Percentiles rank a stretch among this genome's conserved stretches.
Conservation (phyloP, 176 grass and related monocot species). For the Phoenix dactylifera region DNA sequence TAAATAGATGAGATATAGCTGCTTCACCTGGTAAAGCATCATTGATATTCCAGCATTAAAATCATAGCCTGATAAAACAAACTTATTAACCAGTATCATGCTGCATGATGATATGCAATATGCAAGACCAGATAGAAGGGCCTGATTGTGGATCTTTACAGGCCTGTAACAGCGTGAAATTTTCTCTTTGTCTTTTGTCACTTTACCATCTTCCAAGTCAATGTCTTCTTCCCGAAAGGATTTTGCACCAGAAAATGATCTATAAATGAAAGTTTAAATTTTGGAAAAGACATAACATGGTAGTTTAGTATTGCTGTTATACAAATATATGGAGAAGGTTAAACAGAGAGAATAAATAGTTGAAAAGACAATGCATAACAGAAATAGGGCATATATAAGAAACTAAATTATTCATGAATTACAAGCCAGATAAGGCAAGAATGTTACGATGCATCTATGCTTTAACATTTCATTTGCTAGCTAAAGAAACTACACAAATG, state of each 20-base stretch:
- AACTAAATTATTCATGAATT: no score
- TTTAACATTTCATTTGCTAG: no score
- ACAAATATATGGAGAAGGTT: neutral
- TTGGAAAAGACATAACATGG: conserved; percentile 9
- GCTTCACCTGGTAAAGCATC: conserved; percentile 87
- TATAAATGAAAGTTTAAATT: conserved; percentile 27
- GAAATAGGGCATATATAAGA: no score
- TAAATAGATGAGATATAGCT: conserved; percentile 6
- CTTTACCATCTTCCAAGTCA: conserved; percentile 80
- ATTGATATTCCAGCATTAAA: conserved; percentile 87
- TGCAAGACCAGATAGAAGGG: conserved; percentile 79
- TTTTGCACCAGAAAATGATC: conserved; percentile 32
- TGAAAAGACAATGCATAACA: no score
- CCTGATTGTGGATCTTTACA: conserved; percentile 56
- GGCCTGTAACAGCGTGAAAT: conserved; percentile 24
- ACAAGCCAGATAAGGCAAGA: no score
- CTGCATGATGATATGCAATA: conserved; percentile 90
- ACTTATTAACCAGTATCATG: conserved; percentile 97
- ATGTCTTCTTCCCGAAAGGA: conserved; percentile 38
- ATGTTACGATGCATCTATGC: no score
- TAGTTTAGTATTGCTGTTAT: conserved; percentile 1
- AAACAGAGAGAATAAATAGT: no score
- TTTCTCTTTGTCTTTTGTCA: conserved; percentile 53
- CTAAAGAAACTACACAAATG: no score
- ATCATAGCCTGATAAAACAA: conserved; percentile 70